Base-by-base conservation (phyloP, 1,284 basidiomycete genomes). In the Apiotrichum porosum region DNA sequence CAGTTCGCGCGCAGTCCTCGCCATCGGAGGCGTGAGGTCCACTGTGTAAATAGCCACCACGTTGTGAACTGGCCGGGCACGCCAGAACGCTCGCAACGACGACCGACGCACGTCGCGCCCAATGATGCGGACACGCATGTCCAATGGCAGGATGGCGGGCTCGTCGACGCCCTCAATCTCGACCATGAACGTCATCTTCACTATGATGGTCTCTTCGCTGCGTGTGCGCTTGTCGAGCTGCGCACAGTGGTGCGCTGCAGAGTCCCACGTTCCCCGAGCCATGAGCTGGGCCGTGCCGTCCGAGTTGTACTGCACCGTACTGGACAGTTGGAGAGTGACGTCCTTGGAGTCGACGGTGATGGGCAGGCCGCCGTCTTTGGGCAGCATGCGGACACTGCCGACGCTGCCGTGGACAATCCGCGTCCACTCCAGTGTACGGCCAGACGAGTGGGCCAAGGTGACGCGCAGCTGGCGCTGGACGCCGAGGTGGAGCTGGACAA, bases 401-500 rank as follows among this genome's bases (percentile, higher is more conserved):
- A 58, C 54, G 6, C 52, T 58, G 13, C 63, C 54, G 26, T 63
- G 56, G 10, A 49, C 44, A 33, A 95, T 77, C 51, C 83, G 82
- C 28, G 80, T 79, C 93, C 93, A 97, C 5, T 84, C 83, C 45
- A 97, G 80, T 56, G 92, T 85, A 34, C 81, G 80, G 0, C 94
- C 94, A 8, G 93, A 95, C 63, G 90, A 86, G 45, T 90, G 93
- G 14, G 82, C 83, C 24, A 97, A 75, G 1, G 80, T 80, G 43
- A 98, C 71, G 24, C 81, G 74, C 42, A 98, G 71, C 19, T 88
- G 83, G 21, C 95, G 80, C 67, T 98, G 94, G 19, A 97, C 74
- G 9, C 94, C 94, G 72, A 97, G 95, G 60, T 91, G 88, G 15
- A 97, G 77, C 55, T 83, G 84, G 69, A 97, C 94, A 38, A 83